Percentiles rank a stretch among this genome's conserved stretches.
phyloP scores from a whole-genome alignment of 1,139 yeast species.

The Wickerhamomyces sp. region DNA sequence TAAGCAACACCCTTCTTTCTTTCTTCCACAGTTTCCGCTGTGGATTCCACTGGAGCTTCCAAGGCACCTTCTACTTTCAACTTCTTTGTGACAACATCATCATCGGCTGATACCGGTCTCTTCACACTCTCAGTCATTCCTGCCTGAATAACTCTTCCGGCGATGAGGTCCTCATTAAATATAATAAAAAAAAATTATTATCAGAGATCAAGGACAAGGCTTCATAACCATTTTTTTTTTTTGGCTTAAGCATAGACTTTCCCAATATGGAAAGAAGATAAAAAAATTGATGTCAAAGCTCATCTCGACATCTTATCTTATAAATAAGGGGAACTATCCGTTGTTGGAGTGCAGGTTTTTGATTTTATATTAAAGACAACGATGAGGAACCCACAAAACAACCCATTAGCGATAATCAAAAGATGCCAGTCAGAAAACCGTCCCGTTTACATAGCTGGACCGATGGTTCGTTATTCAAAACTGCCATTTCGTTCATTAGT shows the following conservation, averaged over 20 bases:
- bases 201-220: no score
- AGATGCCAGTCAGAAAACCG: conserved; percentile 42
- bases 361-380: neutral
- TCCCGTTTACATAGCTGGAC: conserved; percentile 83
- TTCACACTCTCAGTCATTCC: neutral
- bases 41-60: neutral
- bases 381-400: conserved; percentile 42
- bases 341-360: no score
- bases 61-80: neutral
- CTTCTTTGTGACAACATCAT: conserved; percentile 3
- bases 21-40: neutral
- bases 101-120: neutral
- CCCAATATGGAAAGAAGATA: neutral
- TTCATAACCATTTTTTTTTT: no score
- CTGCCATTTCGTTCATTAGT: conserved; percentile 84
- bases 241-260: neutral
- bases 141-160: no score
- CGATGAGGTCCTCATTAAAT: no score
- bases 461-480: conserved; percentile 96
- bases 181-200: neutral
- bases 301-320: neutral
- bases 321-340: no score
- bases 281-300: neutral
- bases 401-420: conserved; percentile 51
- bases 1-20: conserved; percentile 54